Conservation (phyloP, 192 early-diverging fungal species). For the Coemansia aciculifera region DNA sequence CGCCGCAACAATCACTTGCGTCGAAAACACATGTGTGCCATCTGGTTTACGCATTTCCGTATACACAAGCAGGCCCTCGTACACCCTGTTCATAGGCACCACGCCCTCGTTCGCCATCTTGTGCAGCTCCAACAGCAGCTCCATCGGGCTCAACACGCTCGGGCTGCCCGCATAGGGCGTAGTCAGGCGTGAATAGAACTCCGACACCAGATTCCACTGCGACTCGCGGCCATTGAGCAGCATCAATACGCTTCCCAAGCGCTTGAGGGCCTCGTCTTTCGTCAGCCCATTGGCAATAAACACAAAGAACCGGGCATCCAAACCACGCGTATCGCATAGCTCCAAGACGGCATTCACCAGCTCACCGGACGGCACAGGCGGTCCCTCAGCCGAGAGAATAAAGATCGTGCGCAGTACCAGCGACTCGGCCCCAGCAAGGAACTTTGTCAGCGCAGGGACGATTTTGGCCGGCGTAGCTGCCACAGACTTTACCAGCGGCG, state of each 20-base stretch:
- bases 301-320: slow-evolving; percentile 35
- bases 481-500: slow-evolving; percentile 41
- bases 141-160: slow-evolving; percentile 48
- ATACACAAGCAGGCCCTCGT: slow-evolving; percentile 12
- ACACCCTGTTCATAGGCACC: neutral
- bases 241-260: slow-evolving; percentile 19
- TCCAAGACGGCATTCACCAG: slow-evolving; percentile 33
- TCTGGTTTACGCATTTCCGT: slow-evolving; percentile 22
- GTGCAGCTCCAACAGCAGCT: slow-evolving; percentile 47
- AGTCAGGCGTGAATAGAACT: slow-evolving; percentile 34
- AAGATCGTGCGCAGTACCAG: slow-evolving; percentile 31
- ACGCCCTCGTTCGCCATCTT: slow-evolving; percentile 3
- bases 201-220: slow-evolving; percentile 16
- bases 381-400: slow-evolving; percentile 20
- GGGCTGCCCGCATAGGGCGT: slow-evolving; percentile 30
- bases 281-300: slow-evolving; percentile 32
- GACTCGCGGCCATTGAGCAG: slow-evolving; percentile 24
- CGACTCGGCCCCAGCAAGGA: slow-evolving; percentile 38
- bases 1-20: slow-evolving; percentile 26
- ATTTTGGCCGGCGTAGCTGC: slow-evolving; percentile 23
- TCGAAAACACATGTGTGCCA: slow-evolving; percentile 23
- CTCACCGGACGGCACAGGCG: slow-evolving; percentile 31
- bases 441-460: slow-evolving; percentile 27
- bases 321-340: slow-evolving; percentile 28
- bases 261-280: slow-evolving; percentile 14